Conservation (phyloP, 495 filamentous ascomycete genomes). For the Aspergillus sparsus region DNA sequence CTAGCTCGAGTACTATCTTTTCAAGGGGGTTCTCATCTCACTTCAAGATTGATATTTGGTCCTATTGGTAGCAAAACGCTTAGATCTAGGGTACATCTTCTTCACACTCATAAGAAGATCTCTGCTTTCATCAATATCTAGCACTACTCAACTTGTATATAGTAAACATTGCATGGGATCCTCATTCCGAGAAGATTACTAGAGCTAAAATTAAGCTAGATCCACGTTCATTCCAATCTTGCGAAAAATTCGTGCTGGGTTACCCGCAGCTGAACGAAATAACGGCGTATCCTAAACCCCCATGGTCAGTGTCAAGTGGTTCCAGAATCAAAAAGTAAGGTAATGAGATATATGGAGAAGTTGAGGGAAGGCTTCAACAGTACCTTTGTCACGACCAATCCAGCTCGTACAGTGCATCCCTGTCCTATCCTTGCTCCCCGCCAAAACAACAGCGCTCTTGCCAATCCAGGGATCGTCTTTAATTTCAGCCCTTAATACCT, state of each 20-base stretch:
- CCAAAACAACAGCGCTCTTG: constrained; percentile 65
- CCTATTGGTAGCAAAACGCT: no score
- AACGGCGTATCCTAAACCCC: constrained; percentile 52
- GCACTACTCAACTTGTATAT: no score
- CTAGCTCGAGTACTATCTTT: no score
- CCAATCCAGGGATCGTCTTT: constrained; percentile 87
- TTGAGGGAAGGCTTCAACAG: not conserved
- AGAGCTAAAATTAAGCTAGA: constrained; percentile 9
- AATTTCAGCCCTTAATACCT: constrained; percentile 74
- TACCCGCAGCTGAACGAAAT: constrained; percentile 60
- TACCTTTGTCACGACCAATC: constrained; percentile 82
- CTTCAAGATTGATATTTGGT: no score
- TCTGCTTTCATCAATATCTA: no score
- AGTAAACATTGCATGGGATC: no score
- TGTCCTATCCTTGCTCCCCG: constrained; percentile 74
- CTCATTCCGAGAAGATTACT: no score
- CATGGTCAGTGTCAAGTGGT: not conserved
- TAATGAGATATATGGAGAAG: no score
- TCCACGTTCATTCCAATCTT: constrained; percentile 43
- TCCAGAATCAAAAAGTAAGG: not conserved
- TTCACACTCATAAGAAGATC: no score
- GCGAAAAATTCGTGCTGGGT: constrained; percentile 61
- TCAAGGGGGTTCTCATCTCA: no score
- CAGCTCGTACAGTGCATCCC: constrained; percentile 73
- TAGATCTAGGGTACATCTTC: no score